Evolutionary conservation across 2,329 filamentous ascomycete species (phyloP).

Genomic region (Talaromyces verruculosus): DNA sequence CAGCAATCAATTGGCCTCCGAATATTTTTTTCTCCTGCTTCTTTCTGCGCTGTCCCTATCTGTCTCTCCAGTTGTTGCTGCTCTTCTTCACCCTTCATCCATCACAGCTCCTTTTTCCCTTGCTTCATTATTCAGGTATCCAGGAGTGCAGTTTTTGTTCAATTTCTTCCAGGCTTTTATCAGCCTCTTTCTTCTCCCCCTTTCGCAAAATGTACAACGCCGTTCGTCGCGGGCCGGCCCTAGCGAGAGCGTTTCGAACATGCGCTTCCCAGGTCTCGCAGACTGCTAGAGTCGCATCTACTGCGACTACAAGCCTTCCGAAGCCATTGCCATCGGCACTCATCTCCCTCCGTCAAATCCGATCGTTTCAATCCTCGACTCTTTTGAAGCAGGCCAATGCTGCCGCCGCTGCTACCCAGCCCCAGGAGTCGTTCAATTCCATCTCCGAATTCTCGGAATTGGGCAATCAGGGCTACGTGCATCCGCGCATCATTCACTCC

Average conservation of each 20-base stretch:
- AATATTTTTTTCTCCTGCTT: conserved; percentile 21
- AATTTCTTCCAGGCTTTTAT: conserved; percentile 5
- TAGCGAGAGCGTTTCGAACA: conserved; percentile 38
- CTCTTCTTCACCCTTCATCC: background rate
- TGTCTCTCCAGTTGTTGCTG: background rate
- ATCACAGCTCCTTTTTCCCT: background rate
- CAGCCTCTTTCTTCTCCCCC: background rate
- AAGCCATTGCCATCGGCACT: conserved; percentile 18
- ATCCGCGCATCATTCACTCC: conserved; percentile 64
- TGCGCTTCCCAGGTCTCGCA: conserved; percentile 34
- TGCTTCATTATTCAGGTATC: background rate
- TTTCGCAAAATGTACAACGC: conserved; percentile 37
- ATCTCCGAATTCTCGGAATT: conserved; percentile 44
- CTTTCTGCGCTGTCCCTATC: background rate
- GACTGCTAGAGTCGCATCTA: conserved; percentile 29
- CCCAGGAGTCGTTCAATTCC: conserved; percentile 24
- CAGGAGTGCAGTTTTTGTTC: background rate
- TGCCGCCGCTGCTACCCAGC: conserved; percentile 27
- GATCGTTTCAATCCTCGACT: conserved; percentile 36
- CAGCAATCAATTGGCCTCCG: conserved; percentile 11
- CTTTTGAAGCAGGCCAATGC: conserved; percentile 29
- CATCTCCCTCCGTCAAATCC: conserved; percentile 18
- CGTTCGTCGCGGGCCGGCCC: conserved; percentile 40
- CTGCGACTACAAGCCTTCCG: conserved; percentile 27
- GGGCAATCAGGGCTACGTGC: conserved; percentile 49